Conservation (phyloP, 371 early-diverging fungal species). For the Spraguea lophii region DNA sequence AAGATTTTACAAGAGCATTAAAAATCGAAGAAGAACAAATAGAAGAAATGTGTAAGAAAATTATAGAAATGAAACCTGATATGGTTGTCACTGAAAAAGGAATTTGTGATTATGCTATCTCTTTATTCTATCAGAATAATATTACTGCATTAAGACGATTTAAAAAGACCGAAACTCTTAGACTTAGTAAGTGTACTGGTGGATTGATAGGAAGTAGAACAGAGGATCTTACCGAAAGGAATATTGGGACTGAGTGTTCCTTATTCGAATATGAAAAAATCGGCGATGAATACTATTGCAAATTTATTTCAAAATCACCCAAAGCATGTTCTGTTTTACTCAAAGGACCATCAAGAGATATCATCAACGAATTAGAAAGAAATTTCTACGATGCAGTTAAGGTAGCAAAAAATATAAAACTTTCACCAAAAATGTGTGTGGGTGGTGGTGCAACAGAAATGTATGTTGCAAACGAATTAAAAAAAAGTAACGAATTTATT, state of each 20-base stretch:
- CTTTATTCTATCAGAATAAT: constrained; percentile 79
- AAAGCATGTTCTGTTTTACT: constrained; percentile 93
- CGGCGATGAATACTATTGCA: constrained; percentile 61
- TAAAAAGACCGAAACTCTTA: constrained; percentile 90
- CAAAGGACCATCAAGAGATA: constrained; percentile 90
- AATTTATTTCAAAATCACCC: constrained; percentile 76
- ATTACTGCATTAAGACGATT: constrained; percentile 93
- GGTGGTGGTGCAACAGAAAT: constrained; percentile 99
- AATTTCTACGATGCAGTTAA: constrained; percentile 96
- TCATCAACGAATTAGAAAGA: constrained; percentile 90
- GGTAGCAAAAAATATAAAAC: constrained; percentile 87
- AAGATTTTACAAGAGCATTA: constrained; percentile 78
- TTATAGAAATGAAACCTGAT: constrained; percentile 81
- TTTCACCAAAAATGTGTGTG: constrained; percentile 68
- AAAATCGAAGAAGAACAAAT: constrained; percentile 98
- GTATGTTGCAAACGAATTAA: constrained; percentile 51
- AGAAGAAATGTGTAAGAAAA: constrained; percentile 75
- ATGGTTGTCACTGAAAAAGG: constrained; percentile 98
- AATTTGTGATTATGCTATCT: constrained; percentile 67
- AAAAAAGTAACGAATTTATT: background rate
- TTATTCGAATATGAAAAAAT: constrained; percentile 84
- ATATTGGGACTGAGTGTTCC: constrained; percentile 79
- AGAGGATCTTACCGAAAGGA: constrained; percentile 75
- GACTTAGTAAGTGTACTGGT: constrained; percentile 86
- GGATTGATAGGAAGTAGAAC: constrained; percentile 85